Evolutionary conservation across 2,329 filamentous ascomycete species (phyloP).

Genomic region (Aspergillus flavus): DNA sequence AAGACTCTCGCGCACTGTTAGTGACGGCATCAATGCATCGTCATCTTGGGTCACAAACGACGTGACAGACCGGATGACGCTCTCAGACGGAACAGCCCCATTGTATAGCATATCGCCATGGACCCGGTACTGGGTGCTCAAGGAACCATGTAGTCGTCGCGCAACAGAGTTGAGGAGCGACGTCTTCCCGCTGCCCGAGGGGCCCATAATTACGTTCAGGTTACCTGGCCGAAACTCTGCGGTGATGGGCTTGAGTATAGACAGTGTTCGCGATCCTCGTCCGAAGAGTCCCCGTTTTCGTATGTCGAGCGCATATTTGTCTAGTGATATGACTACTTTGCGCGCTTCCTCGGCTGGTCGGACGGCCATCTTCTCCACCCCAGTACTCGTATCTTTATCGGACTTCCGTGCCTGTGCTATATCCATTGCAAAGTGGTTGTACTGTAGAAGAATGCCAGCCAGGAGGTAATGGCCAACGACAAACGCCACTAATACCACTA

Average conservation of each 20-base stretch:
- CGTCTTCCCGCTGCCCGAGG: constrained; percentile 76
- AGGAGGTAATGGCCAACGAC: constrained; percentile 63
- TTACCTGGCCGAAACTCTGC: constrained; percentile 68
- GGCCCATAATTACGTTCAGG: constrained; percentile 79
- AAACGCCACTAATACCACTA: constrained; percentile 65
- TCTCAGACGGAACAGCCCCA: constrained; percentile 65
- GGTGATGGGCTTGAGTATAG: constrained; percentile 68
- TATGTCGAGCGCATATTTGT: constrained; percentile 65
- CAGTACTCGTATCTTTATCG: constrained; percentile 66
- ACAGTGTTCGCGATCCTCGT: constrained; percentile 40
- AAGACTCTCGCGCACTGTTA: constrained; percentile 76
- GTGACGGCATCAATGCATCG: constrained; percentile 70
- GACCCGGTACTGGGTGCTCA: constrained; percentile 63
- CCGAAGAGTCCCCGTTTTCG: constrained; percentile 62
- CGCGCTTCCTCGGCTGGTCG: constrained; percentile 58
- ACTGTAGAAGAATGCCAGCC: constrained; percentile 64
- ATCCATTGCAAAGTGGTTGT: constrained; percentile 68
- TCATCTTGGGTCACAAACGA: constrained; percentile 81
- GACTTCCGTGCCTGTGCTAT: constrained; percentile 64
- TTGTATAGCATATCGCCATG: constrained; percentile 71
- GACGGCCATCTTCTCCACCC: constrained; percentile 69
- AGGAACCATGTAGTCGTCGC: constrained; percentile 62
- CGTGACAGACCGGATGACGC: constrained; percentile 70
- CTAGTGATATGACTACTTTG: constrained; percentile 66
- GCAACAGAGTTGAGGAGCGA: constrained; percentile 75